Evolutionary conservation across 23 red algal species (phyloP), one percentile per base, ranked within the genome.

Genomic region (Pyropia yezoensis): DNA sequence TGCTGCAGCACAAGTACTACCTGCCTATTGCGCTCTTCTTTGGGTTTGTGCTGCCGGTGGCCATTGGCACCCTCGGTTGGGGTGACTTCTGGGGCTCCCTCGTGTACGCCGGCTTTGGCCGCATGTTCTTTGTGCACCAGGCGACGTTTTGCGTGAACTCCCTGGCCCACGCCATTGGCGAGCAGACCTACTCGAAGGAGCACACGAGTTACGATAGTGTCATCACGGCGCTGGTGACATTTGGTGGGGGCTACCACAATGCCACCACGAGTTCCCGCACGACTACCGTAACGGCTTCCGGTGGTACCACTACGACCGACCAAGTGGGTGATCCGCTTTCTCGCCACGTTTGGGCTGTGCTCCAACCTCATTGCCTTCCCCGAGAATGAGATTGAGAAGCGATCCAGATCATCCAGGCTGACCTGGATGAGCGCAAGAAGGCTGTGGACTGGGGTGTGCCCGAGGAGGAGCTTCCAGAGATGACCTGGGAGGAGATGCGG

Each of bases 261-360:
- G 90, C 82, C 92, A 96, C 34, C 92, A 96, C 65, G 92, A 96
- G 76, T 96, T 96, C 50, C 92, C 92, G 47, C 92, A 96, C 63
- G 92, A 96, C 57, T 96, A 96, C 49, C 85, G 92, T 1, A 96
- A 96, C 72, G 92, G 92, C 57, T 80, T 96, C 57, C 75, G 75
- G 30, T 96, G 92, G 92, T 96, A 89, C 69, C 92, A 96, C 64
- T 96, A 86, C 54, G 92, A 96, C 92, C 92, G 9, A 96, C 92
- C 65, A 96, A 96, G 66, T 96, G 92, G 92, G 71, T 86, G 13
- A 79, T 96, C 19, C 72, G 85, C 15, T 77, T 76, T 33, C 61
- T 85, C 1, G 87, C 80, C 3, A 77, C 71, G 54, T 80, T 86
- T 52, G 84, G 92, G 1, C 62, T 96, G 73, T 74, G 74, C 61